Evolutionary conservation across 441 rosid species (phyloP), one percentile per base, ranked within the genome.

Genomic region (Monsonia emarginata): DNA sequence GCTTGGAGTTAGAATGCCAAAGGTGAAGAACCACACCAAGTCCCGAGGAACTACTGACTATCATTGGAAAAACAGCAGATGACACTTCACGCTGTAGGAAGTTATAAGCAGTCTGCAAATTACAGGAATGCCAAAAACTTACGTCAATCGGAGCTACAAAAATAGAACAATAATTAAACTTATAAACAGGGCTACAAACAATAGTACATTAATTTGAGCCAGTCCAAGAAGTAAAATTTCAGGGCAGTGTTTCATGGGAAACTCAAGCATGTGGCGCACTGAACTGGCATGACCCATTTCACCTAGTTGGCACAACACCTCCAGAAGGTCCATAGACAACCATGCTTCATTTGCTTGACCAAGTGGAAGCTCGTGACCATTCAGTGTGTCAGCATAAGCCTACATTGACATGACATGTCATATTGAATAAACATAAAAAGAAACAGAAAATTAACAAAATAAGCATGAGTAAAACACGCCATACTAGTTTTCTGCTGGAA

Each of bases 321-420:
- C 88, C 72, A 91, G 68, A 69, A 95, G 96, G 72, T 95, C 99
- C 27, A 95, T 86, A 74, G 96, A 89, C 74, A 88, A 73, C 99
- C 99, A 95, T 26, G 95, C 91, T 72, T 83, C 85, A 81, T 91
- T 88, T 59, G 87, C 76, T 73, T 83, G 82, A 64, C 84, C 97
- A 76, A 74, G 70, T 62, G 87, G 96, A 76, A 89, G 90, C 79
- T 79, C 86, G 69, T 78, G 92, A 54, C 88, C 87, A 77, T 79
- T 82, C 72, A 80, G 79, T 48, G 82, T 81, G 72, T 91, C 99
- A 61, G 76, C 70, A 79, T 80, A 84, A 56, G 79, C 86, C 99
- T 94, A 84, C 66, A 75, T 65, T 52, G 73, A 71, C 46, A 69
- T 38, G 61, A 56, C 16, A 26, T 11, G 61, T 56, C 30, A 56